Evolutionary conservation across 106 monocot genomes (phyloP), one percentile per base, ranked within the genome.

Genomic region (Apostasia shenzhenica): DNA sequence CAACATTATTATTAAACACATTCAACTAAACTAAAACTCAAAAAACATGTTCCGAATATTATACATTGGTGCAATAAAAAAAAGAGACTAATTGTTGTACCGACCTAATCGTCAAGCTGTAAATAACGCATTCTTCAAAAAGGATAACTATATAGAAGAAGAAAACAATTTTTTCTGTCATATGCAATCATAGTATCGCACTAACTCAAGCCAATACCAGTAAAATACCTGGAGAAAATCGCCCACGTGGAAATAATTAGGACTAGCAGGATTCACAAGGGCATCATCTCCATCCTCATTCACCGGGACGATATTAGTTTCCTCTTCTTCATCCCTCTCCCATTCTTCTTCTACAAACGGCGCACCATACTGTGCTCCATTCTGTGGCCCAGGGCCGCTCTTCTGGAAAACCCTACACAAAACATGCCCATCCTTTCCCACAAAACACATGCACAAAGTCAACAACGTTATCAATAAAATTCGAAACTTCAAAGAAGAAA

Each of bases 321-420:
- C 62, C 45, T 45, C 62, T 3, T 70, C 63, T 48, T 59, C 73
- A 54, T 73, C 69, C 37, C 78, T 70, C 38, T 81, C 88, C 91
- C 88, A 88, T 55, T 91, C 91, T 59, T 84, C 88, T 65, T 91
- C 95, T 0, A 78, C 59, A 57, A 94, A 85, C 2, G 83, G 83
- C 3, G 88, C 94, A 13, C 94, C 94, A 61, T 93, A 93, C 70
- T 89, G 93, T 9, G 89, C 93, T 0, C 93, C 93, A 61, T 94
- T 94, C 74, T 88, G 87, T 0, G 91, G 94, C 2, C 94, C 94
- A 8, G 94, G 10, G 0, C 86, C 91, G 8, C 59, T 81, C 76
- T 91, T 91, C 71, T 88, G 83, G 52, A 91, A 95, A 61, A 95
- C 84, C 53, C 91, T 78, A 67, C 95, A 91, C 60, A 95, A 83